Evolutionary conservation across 768 basidiomycete genomes (phyloP).

Genomic region (Russula sp.): DNA sequence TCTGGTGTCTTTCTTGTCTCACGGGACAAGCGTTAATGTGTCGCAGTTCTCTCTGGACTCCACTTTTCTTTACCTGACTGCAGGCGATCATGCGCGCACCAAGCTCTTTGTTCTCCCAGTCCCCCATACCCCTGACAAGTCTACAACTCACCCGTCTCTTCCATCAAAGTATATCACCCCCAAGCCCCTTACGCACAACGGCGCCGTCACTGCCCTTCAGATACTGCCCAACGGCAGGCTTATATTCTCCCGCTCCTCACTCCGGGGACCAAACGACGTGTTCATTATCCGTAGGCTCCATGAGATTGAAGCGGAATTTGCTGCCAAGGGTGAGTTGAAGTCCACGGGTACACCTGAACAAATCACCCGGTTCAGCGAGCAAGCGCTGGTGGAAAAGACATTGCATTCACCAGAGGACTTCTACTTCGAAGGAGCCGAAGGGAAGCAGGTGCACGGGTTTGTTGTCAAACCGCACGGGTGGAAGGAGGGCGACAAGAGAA

Average conservation of each 20-base stretch:
- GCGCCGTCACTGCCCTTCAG: conserved; percentile 55
- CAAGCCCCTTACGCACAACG: conserved; percentile 47
- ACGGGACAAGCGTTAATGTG: background rate
- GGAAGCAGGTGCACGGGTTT: conserved; percentile 78
- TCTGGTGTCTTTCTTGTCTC: background rate
- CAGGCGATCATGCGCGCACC: conserved; percentile 69
- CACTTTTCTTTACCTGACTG: conserved; percentile 60
- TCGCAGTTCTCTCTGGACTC: conserved; percentile 69
- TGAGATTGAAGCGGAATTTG: conserved; percentile 30
- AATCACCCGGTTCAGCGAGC: conserved; percentile 58
- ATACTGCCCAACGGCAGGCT: conserved; percentile 53
- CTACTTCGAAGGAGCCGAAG: conserved; percentile 81
- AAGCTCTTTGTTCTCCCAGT: conserved; percentile 69
- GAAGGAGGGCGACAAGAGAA: conserved; percentile 47
- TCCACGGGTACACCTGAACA: conserved; percentile 37
- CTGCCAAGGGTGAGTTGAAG: conserved; percentile 23
- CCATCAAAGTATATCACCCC: conserved; percentile 43
- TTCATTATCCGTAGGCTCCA: conserved; percentile 52
- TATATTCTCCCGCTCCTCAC: conserved; percentile 64
- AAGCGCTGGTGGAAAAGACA: conserved; percentile 47
- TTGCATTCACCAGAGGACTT: conserved; percentile 70
- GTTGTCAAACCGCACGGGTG: conserved; percentile 74
- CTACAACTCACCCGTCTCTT: conserved; percentile 45
- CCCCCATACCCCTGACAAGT: conserved; percentile 50
- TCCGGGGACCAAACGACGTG: conserved; percentile 74